Evolutionary conservation across 2,329 filamentous ascomycete genomes (phyloP).

Genomic region (Ophiostoma sp.): DNA sequence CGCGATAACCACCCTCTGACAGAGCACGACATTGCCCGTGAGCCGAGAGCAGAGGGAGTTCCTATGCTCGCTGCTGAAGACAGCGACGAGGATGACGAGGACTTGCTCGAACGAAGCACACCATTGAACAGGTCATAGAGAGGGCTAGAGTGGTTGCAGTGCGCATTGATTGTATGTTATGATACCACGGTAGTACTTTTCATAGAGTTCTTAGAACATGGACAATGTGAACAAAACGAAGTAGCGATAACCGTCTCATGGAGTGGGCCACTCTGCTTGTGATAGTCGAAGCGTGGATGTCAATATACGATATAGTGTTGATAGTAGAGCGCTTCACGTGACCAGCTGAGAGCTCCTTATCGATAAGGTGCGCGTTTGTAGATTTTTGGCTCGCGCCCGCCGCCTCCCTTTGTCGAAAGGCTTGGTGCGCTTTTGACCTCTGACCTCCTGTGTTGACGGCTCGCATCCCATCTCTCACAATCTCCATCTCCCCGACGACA

Average conservation of each 20-base stretch:
- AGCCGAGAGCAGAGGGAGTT: constrained; percentile 33
- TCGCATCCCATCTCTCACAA: not conserved
- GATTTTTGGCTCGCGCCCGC: constrained; percentile 24
- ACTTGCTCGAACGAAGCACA: constrained; percentile 1
- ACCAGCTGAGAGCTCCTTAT: constrained; percentile 17
- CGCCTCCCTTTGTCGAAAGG: constrained; percentile 15
- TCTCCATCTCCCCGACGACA: not conserved
- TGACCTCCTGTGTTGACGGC: constrained; percentile 11
- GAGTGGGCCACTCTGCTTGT: no score
- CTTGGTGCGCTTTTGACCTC: constrained; percentile 2
- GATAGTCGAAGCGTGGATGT: no score
- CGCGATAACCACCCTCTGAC: not conserved
- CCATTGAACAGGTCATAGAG: not conserved
- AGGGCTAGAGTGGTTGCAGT: no score
- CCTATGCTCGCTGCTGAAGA: constrained; percentile 37
- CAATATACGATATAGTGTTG: not conserved
- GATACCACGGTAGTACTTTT: not conserved
- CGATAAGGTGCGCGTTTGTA: constrained; percentile 25
- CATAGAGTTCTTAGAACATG: not conserved
- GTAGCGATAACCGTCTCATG: no score
- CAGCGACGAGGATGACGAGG: constrained; percentile 23
- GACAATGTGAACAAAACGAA: no score
- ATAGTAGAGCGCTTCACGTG: constrained; percentile 15
- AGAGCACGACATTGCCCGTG: not conserved
- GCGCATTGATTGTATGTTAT: no score